Evolutionary conservation across 352 stramenopile species (phyloP), one percentile per base, ranked within the genome.

Genomic region (Chrysophaeum taylorii): DNA sequence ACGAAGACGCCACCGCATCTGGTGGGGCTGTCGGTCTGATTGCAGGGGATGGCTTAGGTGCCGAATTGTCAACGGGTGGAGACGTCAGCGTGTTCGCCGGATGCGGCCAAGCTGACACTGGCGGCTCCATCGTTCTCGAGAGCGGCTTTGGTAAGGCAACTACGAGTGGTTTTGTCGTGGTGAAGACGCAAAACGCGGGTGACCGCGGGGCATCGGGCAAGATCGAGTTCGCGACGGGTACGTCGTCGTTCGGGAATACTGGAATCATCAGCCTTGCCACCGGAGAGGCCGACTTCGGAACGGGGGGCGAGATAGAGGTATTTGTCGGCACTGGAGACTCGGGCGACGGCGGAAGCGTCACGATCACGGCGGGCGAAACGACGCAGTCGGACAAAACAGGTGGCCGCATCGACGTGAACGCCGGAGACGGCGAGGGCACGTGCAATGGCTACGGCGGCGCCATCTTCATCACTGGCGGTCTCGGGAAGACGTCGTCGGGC

Each of bases 11-110:
- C 31, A 82, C 86, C 27, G 25, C 67, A 21, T 73, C 68, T 66
- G 89, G 89, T 25, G 90, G 90, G 39, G 75, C 79, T 9, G 80
- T 94, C 27, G 81, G 83, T 12, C 57, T 94, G 31, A 82, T 79
- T 66, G 89, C 87, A 68, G 90, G 90, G 71, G 85, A 84, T 54
- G 85, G 85, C 25, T 63, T 33, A 36, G 87, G 86, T 29, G 41
- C 39, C 16, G 23, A 64, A 36, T 37, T 73, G 39, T 48, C 33
- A 23, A 25, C 25, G 38, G 71, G 68, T 64, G 87, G 85, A n/a
- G 75, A 74, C 52, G 74, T 92, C 53, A 73, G 71, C 36, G 12
- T 91, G 23, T 27, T 52, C 52, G 54, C 68, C 16, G 71, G 68
- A 1, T 37, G 41, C 38, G 72, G 79, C 45, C 31, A 69, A 21